These are phyloP conservation scores for Thielaviopsis punctulata DNA, from an alignment of 2,329 filamentous ascomycete genomes.

Conservation along the genomic window DNA sequence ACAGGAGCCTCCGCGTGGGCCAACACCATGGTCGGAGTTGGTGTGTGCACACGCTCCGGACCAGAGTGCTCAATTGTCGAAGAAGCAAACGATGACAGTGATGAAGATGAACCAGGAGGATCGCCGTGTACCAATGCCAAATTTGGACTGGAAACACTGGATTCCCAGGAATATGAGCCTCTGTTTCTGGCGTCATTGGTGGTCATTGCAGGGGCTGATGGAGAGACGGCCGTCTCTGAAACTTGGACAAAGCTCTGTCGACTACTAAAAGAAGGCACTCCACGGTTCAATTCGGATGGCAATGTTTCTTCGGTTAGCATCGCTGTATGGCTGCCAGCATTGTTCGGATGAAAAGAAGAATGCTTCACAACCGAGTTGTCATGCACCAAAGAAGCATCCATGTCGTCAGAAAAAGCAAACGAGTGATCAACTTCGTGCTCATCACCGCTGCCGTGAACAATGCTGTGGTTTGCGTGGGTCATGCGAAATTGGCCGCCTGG, in stretches of 20 bases:
- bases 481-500: background rate
- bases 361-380: background rate
- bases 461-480: background rate
- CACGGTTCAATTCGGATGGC: constrained; percentile 5
- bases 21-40: background rate
- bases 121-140: constrained; percentile 6
- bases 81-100: constrained; percentile 5
- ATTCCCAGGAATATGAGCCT: background rate
- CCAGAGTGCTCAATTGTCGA: background rate
- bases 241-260: background rate
- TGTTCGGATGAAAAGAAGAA: constrained; percentile 9
- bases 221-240: constrained; percentile 7
- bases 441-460: background rate
- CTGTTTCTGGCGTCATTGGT: constrained; percentile 5
- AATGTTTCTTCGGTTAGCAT: constrained; percentile 9
- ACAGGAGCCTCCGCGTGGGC: background rate
- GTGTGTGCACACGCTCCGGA: background rate
- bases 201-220: background rate
- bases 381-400: constrained; percentile 5
- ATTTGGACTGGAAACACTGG: constrained; percentile 2
- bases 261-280: constrained; percentile 1
- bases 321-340: constrained; percentile 5
- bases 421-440: constrained; percentile 4
- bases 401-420: constrained; percentile 10
- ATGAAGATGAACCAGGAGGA: constrained; percentile 10